Evolutionary conservation across 73 alveolate species (phyloP).

Genomic region (Paramecium sonneborni): DNA sequence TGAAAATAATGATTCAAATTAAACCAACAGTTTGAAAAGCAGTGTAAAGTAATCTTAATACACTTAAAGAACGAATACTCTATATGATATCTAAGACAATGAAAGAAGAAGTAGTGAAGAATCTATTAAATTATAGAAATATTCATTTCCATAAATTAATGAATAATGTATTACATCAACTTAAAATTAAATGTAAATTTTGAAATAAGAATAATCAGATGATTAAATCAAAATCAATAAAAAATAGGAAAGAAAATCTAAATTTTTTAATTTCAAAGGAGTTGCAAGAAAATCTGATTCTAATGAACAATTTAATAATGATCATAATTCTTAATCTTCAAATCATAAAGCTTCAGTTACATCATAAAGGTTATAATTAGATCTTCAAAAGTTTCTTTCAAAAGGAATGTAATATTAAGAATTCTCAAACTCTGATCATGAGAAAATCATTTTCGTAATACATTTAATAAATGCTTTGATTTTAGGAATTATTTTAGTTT

Average conservation of each 20-base stretch:
- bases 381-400: neutral
- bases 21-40: neutral
- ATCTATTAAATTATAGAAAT: neutral
- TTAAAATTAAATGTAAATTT: neutral
- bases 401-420: neutral
- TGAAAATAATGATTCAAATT: neutral
- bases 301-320: neutral
- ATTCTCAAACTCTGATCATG: neutral
- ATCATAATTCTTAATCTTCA: neutral
- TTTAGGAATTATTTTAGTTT: neutral
- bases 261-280: neutral
- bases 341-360: neutral
- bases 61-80: neutral
- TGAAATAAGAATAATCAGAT: neutral
- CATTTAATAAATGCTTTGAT: neutral
- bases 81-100: constrained; percentile 11
- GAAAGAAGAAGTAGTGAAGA: neutral
- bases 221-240: neutral
- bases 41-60: neutral
- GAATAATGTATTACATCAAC: neutral
- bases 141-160: neutral
- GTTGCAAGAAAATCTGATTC: constrained; percentile 17
- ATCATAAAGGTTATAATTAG: neutral
- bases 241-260: neutral
- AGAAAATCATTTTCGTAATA: neutral